Base-by-base conservation (phyloP, 169 alveolate species). In the Cryptosporidium muris region DNA sequence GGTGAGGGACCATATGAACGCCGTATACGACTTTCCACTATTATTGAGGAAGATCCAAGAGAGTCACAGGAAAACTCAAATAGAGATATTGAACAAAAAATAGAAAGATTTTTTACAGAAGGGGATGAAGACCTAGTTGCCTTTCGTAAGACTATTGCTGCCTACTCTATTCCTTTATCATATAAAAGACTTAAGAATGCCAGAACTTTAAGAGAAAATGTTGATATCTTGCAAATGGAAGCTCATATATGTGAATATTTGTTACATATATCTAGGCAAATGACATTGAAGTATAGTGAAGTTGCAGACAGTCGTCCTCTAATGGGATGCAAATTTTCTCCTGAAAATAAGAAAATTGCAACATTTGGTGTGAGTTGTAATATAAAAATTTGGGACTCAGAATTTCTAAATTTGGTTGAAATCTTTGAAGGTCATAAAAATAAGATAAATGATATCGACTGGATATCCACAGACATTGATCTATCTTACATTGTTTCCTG, bases 1-100 rank as follows among this genome's bases (percentile, higher is more conserved):
- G 85, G 85, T 25, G 85, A 74, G 8, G 85, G 43, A 11, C 85
- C 63, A 38, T 48, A 11, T 7, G 74, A 54, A 58, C 54, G 85
- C 54, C 54, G 85, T 58, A 68, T 58, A 45, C 37, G 85, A 38
- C 51, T 74, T 16, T 74, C 74, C 8, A 74, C 9, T 12, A 3
- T 74, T 16, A n/a, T 74, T 58, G 40, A 1, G n/a, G 48, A 36
- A 8, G 48, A 58, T 8, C 12, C 40, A 34, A 65, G 38, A 14
- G 43, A 4, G 3, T 56, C 16, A 25, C 5, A 37, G 5, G 16
- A 0, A 3, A 47, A 60, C 6, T 14, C 65, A 11, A 14, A 60
- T 1, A 37, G 60, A 34, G 43, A 14, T 40, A 14, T 25, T 12
- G 51, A 49, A 9, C 6, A 6, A 2, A 36, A 38, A 16, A 52